A percentile compares a stretch with the other conserved stretches of the same genome.
Conservation (phyloP, 2,329 filamentous ascomycete genomes). For the Beauveria scarabaeidicola region DNA sequence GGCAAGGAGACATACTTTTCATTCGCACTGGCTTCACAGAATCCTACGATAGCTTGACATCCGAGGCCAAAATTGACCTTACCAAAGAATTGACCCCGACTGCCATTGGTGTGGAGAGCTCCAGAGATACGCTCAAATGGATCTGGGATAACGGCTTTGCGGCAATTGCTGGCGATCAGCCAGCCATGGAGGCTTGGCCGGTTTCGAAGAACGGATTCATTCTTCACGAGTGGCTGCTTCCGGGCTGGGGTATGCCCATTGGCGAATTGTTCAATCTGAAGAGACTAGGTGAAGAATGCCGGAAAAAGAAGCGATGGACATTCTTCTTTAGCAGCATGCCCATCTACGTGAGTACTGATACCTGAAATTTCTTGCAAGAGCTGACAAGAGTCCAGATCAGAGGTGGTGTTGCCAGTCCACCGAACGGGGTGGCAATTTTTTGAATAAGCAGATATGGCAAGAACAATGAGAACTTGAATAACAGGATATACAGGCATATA, state of each 20-base stretch:
- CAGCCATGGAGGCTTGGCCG: slow-evolving; percentile 43
- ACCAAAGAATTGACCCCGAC: slow-evolving; percentile 22
- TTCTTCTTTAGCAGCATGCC: slow-evolving; percentile 34
- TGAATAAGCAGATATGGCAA: slow-evolving; percentile 13
- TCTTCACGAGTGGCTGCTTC: slow-evolving; percentile 37
- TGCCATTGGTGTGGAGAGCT: slow-evolving; percentile 37
- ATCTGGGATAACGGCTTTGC: slow-evolving; percentile 48
- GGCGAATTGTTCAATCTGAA: slow-evolving; percentile 41
- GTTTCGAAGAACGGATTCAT: slow-evolving; percentile 23
- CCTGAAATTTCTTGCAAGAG: neutral
- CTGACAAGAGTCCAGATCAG: slow-evolving; percentile 18
- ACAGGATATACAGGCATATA: too few species aligned
- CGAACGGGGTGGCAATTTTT: slow-evolving; percentile 30
- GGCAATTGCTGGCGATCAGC: slow-evolving; percentile 48
- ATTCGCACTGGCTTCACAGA: slow-evolving; percentile 44
- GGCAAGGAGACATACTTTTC: slow-evolving; percentile 47
- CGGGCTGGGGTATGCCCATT: slow-evolving; percentile 43
- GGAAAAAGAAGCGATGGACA: slow-evolving; percentile 24
- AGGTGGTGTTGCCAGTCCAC: slow-evolving; percentile 30
- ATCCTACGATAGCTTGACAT: slow-evolving; percentile 30
- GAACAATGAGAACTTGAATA: too few species aligned
- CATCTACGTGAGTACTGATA: slow-evolving; percentile 20
- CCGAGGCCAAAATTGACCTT: slow-evolving; percentile 28
- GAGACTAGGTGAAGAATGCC: slow-evolving; percentile 26
- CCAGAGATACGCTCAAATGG: slow-evolving; percentile 42